Evolutionary conservation across 345 rosid species (phyloP).

Genomic region (Salix dunnii): DNA sequence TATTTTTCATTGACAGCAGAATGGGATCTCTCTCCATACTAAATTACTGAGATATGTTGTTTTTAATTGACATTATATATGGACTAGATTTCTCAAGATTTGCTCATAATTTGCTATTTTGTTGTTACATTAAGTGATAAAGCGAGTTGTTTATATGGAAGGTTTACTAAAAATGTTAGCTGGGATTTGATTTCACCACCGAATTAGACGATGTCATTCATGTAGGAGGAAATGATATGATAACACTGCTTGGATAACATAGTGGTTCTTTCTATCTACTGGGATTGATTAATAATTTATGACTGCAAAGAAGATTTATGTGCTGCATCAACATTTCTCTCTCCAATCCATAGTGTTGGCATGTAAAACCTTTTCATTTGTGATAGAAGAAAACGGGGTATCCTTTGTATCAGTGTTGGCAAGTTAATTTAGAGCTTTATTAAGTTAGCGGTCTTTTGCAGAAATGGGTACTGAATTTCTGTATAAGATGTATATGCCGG

Average conservation of each 20-base stretch:
- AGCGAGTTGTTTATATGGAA: not conserved
- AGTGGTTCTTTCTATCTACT: not conserved
- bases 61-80: not conserved
- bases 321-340: not conserved
- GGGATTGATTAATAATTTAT: not conserved
- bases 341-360: not conserved
- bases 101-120: not conserved
- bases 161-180: not conserved
- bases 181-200: not conserved
- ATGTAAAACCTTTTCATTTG: not conserved
- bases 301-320: not conserved
- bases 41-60: not conserved
- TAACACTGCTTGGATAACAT: not conserved
- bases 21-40: not conserved
- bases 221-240: not conserved
- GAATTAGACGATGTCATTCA: not conserved
- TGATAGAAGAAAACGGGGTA: not conserved
- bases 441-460: slow-evolving; percentile 33
- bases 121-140: not conserved
- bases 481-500: slow-evolving; percentile 48
- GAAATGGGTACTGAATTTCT: slow-evolving; percentile 74
- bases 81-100: not conserved
- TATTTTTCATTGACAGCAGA: not conserved
- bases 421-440: not conserved
- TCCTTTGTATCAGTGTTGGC: not conserved